Evolutionary conservation across 2,329 filamentous ascomycete genomes (phyloP).

Genomic region (Colletotrichum sp.): DNA sequence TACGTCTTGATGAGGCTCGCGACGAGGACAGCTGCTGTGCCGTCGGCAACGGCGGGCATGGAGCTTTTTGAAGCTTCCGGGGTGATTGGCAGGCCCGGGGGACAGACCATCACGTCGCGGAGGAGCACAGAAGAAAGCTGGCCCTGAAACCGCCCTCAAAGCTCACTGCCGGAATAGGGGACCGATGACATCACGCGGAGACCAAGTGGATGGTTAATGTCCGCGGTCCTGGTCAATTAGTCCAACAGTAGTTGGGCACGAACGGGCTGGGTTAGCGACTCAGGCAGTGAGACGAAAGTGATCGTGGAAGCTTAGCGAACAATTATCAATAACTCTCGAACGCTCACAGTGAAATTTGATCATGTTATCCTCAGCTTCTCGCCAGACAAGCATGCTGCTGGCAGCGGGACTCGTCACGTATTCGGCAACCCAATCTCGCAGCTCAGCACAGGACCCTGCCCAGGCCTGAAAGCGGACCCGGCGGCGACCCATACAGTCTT

Average conservation of each 20-base stretch:
- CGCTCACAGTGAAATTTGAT: neutral
- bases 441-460: conserved; percentile 4
- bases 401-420: neutral
- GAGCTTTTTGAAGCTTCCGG: conserved; percentile 9
- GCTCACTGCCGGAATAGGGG: conserved; percentile 17
- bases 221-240: neutral
- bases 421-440: conserved; percentile 1
- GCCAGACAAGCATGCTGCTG: neutral
- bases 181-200: conserved; percentile 19
- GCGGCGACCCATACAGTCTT: conserved; percentile 3
- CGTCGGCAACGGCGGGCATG: neutral
- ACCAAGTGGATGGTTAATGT: conserved; percentile 14
- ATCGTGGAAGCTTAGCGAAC: neutral
- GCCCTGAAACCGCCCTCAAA: conserved; percentile 5
- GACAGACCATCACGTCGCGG: conserved; percentile 11
- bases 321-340: neutral
- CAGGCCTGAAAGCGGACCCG: neutral
- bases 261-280: neutral
- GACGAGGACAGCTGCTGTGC: neutral
- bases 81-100: neutral
- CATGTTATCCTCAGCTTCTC: neutral
- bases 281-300: neutral
- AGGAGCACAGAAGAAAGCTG: neutral
- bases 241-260: neutral
- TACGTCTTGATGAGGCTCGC: neutral